Conservation (phyloP, 495 filamentous ascomycete genomes). For the Penicillium soppii region DNA sequence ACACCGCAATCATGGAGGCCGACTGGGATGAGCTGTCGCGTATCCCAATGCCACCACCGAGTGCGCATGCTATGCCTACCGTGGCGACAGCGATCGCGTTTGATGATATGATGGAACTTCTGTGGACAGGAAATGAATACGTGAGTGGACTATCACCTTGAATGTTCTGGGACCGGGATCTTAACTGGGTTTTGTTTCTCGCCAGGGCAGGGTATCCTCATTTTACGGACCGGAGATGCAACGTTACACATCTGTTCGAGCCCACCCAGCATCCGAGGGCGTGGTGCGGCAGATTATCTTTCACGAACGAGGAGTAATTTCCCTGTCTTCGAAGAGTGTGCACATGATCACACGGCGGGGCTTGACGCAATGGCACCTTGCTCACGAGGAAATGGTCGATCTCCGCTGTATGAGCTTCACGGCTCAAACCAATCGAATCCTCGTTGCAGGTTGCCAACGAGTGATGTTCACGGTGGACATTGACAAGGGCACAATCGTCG, state of each 20-base stretch:
- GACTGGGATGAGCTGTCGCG: conserved; percentile 65
- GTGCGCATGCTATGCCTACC: conserved; percentile 59
- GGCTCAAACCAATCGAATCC: conserved; percentile 76
- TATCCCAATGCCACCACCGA: conserved; percentile 67
- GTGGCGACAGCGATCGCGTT: conserved; percentile 75
- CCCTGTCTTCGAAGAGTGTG: conserved; percentile 71
- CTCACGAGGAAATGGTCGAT: conserved; percentile 74
- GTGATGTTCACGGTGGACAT: conserved; percentile 90
- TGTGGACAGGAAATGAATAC: conserved; percentile 90
- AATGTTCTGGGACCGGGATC: background rate
- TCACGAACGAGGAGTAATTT: conserved; percentile 82
- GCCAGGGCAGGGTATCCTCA: conserved; percentile 77
- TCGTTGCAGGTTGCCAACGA: conserved; percentile 83
- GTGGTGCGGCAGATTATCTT: conserved; percentile 78
- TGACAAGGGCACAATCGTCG: conserved; percentile 75
- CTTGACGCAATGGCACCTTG: conserved; percentile 80
- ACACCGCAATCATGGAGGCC: conserved; percentile 41
- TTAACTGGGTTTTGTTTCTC: conserved; percentile 9
- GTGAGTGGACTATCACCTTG: conserved; percentile 47
- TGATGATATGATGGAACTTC: conserved; percentile 80
- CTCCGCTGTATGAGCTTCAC: conserved; percentile 93
- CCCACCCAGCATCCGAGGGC: conserved; percentile 65
- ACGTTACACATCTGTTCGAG: conserved; percentile 74
- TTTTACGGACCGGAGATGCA: conserved; percentile 81
- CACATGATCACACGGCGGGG: conserved; percentile 84